phyloP scores from a whole-genome alignment of 352 stramenopile species.

The Phytophthora sansomeana region DNA sequence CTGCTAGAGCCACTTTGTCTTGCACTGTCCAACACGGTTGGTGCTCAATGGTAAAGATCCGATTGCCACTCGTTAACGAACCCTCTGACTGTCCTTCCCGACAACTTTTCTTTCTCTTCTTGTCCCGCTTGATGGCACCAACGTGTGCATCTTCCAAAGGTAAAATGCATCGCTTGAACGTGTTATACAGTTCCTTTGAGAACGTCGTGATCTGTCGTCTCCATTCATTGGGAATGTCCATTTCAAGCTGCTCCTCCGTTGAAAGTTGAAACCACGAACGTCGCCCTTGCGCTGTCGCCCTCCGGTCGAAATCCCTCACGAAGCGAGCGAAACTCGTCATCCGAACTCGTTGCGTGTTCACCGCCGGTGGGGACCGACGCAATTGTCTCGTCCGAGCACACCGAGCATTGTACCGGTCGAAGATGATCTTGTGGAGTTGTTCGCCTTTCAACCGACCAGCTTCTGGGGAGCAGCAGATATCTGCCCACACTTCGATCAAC shows the following conservation, averaged over 20 bases:
- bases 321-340: conserved; percentile 25
- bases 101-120: neutral
- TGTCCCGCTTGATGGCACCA: neutral
- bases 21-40: conserved; percentile 19
- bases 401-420: conserved; percentile 22
- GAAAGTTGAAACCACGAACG: conserved; percentile 29
- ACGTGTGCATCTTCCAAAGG: neutral
- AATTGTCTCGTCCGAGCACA: conserved; percentile 13
- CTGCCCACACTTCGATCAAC: conserved; percentile 28
- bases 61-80: neutral
- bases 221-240: conserved; percentile 21
- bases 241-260: conserved; percentile 5
- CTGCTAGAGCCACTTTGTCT: conserved; percentile 15
- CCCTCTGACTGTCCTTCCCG: neutral
- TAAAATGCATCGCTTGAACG: conserved; percentile 15
- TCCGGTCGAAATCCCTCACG: conserved; percentile 19
- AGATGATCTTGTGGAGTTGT: conserved; percentile 18
- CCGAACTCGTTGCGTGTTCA: conserved; percentile 27
- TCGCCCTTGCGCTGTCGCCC: neutral
- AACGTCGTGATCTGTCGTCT: conserved; percentile 25
- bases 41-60: neutral
- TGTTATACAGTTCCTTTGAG: conserved; percentile 13
- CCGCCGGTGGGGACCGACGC: conserved; percentile 19
- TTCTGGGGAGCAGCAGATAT: conserved; percentile 2
- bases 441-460: conserved; percentile 10